Conservation (phyloP, 1,139 yeast species). For the Geotrichum carabidarum region DNA sequence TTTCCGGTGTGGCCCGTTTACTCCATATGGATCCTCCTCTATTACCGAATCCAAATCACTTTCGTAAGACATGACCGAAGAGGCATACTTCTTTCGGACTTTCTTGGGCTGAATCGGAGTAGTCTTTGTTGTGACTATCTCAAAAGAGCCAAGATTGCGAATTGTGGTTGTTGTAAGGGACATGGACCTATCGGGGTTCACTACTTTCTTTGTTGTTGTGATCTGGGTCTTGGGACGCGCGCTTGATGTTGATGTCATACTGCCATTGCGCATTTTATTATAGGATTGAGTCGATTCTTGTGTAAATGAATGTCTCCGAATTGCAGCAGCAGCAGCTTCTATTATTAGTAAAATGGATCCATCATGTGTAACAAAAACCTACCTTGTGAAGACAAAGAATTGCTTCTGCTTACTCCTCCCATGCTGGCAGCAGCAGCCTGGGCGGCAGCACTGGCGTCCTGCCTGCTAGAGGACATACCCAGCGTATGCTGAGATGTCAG, state of each 20-base stretch:
- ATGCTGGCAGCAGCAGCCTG: constrained; percentile 43
- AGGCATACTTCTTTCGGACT: constrained; percentile 23
- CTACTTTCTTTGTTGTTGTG: constrained; percentile 19
- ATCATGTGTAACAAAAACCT: background rate
- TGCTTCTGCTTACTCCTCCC: constrained; percentile 25
- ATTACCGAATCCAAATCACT: constrained; percentile 35
- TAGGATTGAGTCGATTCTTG: background rate
- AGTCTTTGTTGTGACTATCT: constrained; percentile 36
- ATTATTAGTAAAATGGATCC: constrained; percentile 29
- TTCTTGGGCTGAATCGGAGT: constrained; percentile 23
- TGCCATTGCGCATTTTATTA: background rate
- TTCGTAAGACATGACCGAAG: constrained; percentile 33
- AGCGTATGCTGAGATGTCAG: constrained; percentile 36
- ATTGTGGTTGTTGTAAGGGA: constrained; percentile 40
- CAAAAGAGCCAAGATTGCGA: constrained; percentile 38
- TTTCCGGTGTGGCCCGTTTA: background rate
- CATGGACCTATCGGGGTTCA: constrained; percentile 35
- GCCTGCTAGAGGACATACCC: constrained; percentile 28
- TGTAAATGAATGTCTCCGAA: background rate
- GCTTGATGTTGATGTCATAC: background rate
- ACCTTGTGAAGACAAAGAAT: constrained; percentile 19
- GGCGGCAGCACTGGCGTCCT: constrained; percentile 35
- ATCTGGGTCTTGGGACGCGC: constrained; percentile 5
- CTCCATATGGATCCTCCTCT: constrained; percentile 27
- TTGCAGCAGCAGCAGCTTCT: constrained; percentile 3